phyloP scores from a whole-genome alignment of 768 basidiomycete species.

The Boletus sp. region DNA sequence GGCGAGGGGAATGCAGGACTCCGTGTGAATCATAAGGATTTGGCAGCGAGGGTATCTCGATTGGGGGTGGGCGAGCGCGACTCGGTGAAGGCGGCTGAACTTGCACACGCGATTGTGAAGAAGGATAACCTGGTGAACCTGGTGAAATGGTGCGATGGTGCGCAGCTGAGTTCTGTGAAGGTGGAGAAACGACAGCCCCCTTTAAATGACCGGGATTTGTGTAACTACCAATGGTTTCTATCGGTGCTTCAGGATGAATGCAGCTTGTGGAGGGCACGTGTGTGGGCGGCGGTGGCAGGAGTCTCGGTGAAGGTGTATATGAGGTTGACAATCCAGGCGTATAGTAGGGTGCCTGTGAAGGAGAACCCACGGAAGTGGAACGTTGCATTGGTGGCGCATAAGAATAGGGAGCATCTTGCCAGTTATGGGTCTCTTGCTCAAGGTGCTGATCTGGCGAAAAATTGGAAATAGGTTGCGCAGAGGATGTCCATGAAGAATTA shows the following conservation, averaged over 20 bases:
- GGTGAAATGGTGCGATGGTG: slow-evolving; percentile 64
- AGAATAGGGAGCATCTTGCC: slow-evolving; percentile 22
- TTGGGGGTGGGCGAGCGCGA: slow-evolving; percentile 21
- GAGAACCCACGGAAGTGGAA: slow-evolving; percentile 52
- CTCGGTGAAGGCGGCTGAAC: slow-evolving; percentile 4
- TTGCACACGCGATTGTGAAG: slow-evolving; percentile 27
- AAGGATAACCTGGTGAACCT: slow-evolving; percentile 52
- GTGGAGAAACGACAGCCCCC: slow-evolving; percentile 56
- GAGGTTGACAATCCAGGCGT: slow-evolving; percentile 38
- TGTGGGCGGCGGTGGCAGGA: slow-evolving; percentile 31
- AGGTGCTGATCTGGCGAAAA: slow-evolving; percentile 7
- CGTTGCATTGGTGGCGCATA: slow-evolving; percentile 43
- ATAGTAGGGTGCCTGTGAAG: slow-evolving; percentile 30
- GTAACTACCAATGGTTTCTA: slow-evolving; percentile 14
- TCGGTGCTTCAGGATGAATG: slow-evolving; percentile 13
- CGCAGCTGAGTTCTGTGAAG: slow-evolving; percentile 56
- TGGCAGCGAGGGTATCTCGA: slow-evolving; percentile 22
- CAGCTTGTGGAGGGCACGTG: slow-evolving; percentile 21
- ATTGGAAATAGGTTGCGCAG: slow-evolving; percentile 1
- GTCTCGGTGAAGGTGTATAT: slow-evolving; percentile 19
- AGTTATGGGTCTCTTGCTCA: slow-evolving; percentile 11
- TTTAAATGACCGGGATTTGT: slow-evolving; percentile 55
- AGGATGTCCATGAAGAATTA: slow-evolving; percentile 8
- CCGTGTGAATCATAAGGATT: slow-evolving; percentile 36
- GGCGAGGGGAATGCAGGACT: slow-evolving; percentile 62